These are phyloP conservation scores for Dendrobium nobile DNA, from an alignment of 106 monocot species.

Conservation along the genomic window DNA sequence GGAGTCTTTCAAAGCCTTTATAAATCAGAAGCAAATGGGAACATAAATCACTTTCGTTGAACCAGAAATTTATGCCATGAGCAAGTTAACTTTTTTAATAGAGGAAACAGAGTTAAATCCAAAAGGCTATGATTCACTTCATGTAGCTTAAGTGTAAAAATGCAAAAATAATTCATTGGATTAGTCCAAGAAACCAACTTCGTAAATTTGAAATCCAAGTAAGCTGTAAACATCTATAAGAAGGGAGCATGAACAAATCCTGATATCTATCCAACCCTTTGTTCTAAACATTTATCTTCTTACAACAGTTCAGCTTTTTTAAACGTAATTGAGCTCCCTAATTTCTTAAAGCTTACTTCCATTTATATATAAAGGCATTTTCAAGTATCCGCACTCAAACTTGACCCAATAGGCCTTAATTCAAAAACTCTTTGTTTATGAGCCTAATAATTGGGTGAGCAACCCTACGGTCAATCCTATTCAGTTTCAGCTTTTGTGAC, in stretches of 20 bases:
- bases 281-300: too few species aligned
- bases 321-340: too few species aligned
- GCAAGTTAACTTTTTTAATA: background rate
- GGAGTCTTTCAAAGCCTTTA: conserved; percentile 69
- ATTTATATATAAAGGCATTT: too few species aligned
- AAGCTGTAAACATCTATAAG: background rate
- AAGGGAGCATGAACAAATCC: background rate
- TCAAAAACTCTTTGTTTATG: too few species aligned
- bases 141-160: background rate
- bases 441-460: too few species aligned
- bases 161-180: background rate
- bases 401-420: too few species aligned
- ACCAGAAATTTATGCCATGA: background rate
- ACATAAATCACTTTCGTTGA: background rate
- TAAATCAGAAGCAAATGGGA: background rate
- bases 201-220: background rate
- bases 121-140: background rate
- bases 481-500: too few species aligned
- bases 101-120: background rate
- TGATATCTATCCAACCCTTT: background rate
- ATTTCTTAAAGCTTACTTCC: too few species aligned
- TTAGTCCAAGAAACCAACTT: background rate
- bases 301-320: too few species aligned
- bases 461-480: too few species aligned
- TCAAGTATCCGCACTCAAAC: too few species aligned